Base-by-base conservation (phyloP, 371 early-diverging fungal species). In the Syncephalis fuscata region DNA sequence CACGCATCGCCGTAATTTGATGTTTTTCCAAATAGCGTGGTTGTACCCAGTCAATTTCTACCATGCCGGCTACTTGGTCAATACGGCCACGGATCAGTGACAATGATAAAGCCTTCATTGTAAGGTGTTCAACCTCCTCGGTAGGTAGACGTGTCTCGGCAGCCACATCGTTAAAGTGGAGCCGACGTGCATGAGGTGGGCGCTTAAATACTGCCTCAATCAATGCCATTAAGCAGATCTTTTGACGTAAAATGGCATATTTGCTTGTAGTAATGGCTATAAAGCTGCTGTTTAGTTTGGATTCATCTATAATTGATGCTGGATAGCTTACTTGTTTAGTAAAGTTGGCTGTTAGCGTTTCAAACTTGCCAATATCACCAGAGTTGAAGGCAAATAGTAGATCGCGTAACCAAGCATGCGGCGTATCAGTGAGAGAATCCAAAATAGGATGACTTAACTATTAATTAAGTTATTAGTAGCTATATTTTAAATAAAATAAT, bases 141-240 rank as follows among this genome's bases (percentile, higher is more conserved):
- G 73, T 51, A 1, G 85, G 76, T 46, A 97, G 67, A 46, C 82
- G 71, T 4, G 90, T 90, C 62, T 89, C 92, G 9, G 78, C 70
- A 7, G 93, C 82, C 51, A 97, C 82, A n/a, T 67, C 78, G 11
- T 61, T 60, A 65, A 97, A 95, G 3, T 87, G 66, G 45, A 95
- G 76, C 1, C 66, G 63, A n/a, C 92, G 76, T 55, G 77, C 71
- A 40, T 85, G 85, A 17, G 85, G 82, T 47, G 67, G 74, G 24
- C 89, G 78, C 60, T 78, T 81, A 65, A 97, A 97, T 25, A 93
- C 82, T 0, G 80, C 68, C 62, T 95, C 96, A 51, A 96, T 85
- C 45, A 98, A 69, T 0, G 95, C 82, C 93, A 95, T 95, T 52
- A 95, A 70, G 48, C 95, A 85, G 43, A 98, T 85, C 68, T 98